Percentiles rank a stretch among this genome's conserved stretches.
These are phyloP conservation scores for Amaranthus hypochondriacus DNA, from an alignment of 148 eudicot species.

Conservation along the genomic window DNA sequence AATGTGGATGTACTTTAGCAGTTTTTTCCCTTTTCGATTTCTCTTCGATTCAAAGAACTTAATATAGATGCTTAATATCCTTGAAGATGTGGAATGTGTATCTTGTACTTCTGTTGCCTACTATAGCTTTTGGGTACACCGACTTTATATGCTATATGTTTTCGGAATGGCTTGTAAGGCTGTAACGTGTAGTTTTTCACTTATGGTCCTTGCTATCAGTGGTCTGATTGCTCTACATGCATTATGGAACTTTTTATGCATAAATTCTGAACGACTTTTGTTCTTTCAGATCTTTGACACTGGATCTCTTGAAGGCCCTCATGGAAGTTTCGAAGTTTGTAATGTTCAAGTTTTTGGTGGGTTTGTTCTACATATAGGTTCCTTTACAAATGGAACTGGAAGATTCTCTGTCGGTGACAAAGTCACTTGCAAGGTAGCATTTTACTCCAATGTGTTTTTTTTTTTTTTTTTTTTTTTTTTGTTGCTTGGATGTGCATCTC, in stretches of 20 bases:
- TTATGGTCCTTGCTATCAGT: not conserved
- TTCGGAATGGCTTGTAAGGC: not conserved
- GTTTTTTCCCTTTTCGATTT: not conserved
- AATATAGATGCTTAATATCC: not conserved
- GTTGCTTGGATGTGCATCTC: not conserved
- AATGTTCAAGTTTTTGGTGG: slow-evolving; percentile 85
- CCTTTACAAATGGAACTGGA: slow-evolving; percentile 47
- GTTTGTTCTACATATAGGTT: slow-evolving; percentile 83
- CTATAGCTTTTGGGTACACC: not conserved
- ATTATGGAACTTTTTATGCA: not conserved
- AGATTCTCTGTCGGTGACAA: slow-evolving; percentile 64
- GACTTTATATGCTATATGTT: not conserved
- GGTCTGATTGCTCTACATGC: not conserved
- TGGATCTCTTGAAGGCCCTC: slow-evolving; percentile 68
- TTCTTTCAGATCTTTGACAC: slow-evolving; percentile 79
- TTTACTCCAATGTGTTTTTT: not conserved
- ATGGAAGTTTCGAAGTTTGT: slow-evolving; percentile 64
- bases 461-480: not conserved
- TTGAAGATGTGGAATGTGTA: not conserved
- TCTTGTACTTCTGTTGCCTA: not conserved
- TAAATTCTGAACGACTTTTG: slow-evolving; percentile 1
- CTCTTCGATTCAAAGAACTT: not conserved
- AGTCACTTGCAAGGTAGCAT: slow-evolving; percentile 75
- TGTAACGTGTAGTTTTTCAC: not conserved
- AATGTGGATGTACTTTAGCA: not conserved